Evolutionary conservation across 1,139 yeast species (phyloP).

Genomic region (Hemisphaericaspora subhashii): DNA sequence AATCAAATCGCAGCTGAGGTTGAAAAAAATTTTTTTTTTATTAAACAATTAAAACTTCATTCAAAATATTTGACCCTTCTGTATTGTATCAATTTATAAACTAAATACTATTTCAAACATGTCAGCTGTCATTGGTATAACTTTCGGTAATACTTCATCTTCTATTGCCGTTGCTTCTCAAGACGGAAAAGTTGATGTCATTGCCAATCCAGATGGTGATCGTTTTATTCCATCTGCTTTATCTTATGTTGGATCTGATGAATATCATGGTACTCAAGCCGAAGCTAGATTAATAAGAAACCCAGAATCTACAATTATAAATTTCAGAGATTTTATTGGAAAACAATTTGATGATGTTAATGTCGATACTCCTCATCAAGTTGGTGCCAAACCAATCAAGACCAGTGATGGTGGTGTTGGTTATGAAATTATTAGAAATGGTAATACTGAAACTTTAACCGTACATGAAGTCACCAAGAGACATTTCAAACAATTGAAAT

Average conservation of each 20-base stretch:
- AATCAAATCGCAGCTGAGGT: background rate
- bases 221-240: conserved; percentile 93
- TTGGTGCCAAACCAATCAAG: conserved; percentile 69
- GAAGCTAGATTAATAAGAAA: conserved; percentile 88
- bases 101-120: conserved; percentile 14
- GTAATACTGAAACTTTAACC: conserved; percentile 48
- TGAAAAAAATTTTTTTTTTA: background rate
- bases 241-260: conserved; percentile 91
- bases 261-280: conserved; percentile 97
- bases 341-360: conserved; percentile 69
- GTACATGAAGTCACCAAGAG: conserved; percentile 80
- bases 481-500: conserved; percentile 78
- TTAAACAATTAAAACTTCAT: background rate
- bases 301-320: conserved; percentile 80
- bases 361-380: conserved; percentile 59
- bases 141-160: conserved; percentile 95
- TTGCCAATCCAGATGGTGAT: conserved; percentile 99
- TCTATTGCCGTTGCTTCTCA: conserved; percentile 87
- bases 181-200: conserved; percentile 93
- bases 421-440: conserved; percentile 57
- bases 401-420: conserved; percentile 65
- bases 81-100: no score
- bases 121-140: conserved; percentile 81
- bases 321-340: conserved; percentile 93
- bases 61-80: background rate